A percentile compares a stretch with the other conserved stretches of the same genome.
Evolutionary conservation across 129 eudicot species (phyloP).

Genomic region (Pulicaria dysenterica): DNA sequence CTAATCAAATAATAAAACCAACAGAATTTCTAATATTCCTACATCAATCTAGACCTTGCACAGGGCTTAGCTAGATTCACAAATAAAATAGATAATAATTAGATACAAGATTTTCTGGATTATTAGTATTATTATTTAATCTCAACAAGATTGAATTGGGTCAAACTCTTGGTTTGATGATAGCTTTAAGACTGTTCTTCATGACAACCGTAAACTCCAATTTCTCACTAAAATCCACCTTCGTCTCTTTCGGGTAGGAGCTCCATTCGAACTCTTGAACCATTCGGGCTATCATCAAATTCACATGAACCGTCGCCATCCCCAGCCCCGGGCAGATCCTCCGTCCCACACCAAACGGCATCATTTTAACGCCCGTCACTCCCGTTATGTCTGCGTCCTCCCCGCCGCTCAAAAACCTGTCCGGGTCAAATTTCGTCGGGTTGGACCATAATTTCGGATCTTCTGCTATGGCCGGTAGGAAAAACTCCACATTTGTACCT

Average conservation of each 20-base stretch:
- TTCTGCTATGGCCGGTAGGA: slow-evolving; percentile 55
- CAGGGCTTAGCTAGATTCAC: slow-evolving; percentile 1
- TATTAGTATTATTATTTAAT: neutral
- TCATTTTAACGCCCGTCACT: slow-evolving; percentile 59
- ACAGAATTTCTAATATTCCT: slow-evolving; percentile 13
- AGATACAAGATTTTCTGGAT: neutral
- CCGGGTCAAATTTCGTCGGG: slow-evolving; percentile 74
- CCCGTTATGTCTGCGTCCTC: slow-evolving; percentile 86
- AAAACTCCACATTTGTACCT: slow-evolving; percentile 61
- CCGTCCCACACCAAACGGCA: slow-evolving; percentile 82
- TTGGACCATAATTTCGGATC: slow-evolving; percentile 75
- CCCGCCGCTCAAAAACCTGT: slow-evolving; percentile 56
- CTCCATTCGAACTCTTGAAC: slow-evolving; percentile 86
- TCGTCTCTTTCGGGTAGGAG: slow-evolving; percentile 53
- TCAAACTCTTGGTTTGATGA: slow-evolving; percentile 55
- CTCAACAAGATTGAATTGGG: neutral
- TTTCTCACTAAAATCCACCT: slow-evolving; percentile 75
- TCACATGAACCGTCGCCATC: slow-evolving; percentile 71
- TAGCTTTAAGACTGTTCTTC: slow-evolving; percentile 75
- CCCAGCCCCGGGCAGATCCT: slow-evolving; percentile 82
- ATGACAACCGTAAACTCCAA: slow-evolving; percentile 76
- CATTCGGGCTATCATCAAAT: slow-evolving; percentile 70
- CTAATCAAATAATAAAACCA: neutral
- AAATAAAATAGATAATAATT: neutral
- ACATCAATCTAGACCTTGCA: no score